These are phyloP conservation scores for Triticum monococcum DNA, from an alignment of 176 grass and related monocot species.

Conservation along the genomic window DNA sequence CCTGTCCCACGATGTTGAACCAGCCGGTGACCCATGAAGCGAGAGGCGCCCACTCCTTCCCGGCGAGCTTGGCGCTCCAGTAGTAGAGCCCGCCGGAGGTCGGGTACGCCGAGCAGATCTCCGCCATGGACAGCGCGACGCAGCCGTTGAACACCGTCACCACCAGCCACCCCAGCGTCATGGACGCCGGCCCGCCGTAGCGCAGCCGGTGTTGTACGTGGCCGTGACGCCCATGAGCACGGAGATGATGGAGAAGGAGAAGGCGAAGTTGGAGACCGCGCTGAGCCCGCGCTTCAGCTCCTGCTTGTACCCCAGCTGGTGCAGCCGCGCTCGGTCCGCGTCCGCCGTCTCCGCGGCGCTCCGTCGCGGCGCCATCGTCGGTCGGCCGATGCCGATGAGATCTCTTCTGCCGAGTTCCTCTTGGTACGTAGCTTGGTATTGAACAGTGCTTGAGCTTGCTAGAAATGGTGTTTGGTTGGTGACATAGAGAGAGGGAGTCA, in stretches of 20 bases:
- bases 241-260: constrained; percentile 65
- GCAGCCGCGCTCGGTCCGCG: constrained; percentile 41
- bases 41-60: constrained; percentile 58
- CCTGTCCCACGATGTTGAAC: constrained; percentile 49
- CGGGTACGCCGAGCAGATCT: constrained; percentile 89
- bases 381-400: background rate
- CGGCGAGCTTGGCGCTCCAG: constrained; percentile 86
- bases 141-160: constrained; percentile 47
- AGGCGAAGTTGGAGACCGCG: constrained; percentile 19
- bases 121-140: constrained; percentile 76
- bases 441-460: background rate
- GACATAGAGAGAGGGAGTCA: background rate
- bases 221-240: constrained; percentile 54
- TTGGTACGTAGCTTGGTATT: background rate
- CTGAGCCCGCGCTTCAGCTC: constrained; percentile 65
- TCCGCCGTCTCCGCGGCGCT: background rate
- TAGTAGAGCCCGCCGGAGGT: constrained; percentile 89
- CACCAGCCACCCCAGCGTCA: constrained; percentile 53
- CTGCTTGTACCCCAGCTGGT: constrained; percentile 72
- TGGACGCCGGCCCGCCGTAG: constrained; percentile 62
- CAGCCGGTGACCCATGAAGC: constrained; percentile 83
- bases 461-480: background rate
- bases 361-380: background rate
- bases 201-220: constrained; percentile 70
- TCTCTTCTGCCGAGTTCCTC: background rate